These are phyloP conservation scores for Penicillium cinerascens DNA, from an alignment of 495 filamentous ascomycete species.

Conservation along the genomic window DNA sequence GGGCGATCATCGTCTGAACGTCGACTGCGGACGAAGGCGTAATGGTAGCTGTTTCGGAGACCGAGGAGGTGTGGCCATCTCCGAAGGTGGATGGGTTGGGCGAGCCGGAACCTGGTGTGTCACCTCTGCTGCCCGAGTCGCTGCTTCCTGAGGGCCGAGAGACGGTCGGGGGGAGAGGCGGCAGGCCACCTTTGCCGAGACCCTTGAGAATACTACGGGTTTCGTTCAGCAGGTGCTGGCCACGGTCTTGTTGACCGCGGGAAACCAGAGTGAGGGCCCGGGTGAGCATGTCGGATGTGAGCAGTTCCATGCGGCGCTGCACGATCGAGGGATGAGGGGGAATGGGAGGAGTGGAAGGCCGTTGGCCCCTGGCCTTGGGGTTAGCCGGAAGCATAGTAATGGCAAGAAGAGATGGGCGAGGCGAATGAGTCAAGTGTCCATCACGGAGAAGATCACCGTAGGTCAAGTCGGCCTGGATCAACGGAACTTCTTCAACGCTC, in stretches of 20 bases:
- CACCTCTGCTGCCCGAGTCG: constrained; percentile 36
- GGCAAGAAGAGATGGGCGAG: constrained; percentile 86
- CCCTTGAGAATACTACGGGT: constrained; percentile 95
- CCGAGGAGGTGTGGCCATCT: constrained; percentile 37
- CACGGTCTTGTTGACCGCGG: constrained; percentile 87
- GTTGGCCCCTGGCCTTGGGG: constrained; percentile 56
- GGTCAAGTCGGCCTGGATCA: constrained; percentile 91
- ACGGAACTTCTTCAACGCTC: constrained; percentile 90
- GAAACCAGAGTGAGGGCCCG: constrained; percentile 88
- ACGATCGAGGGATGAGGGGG: constrained; percentile 95
- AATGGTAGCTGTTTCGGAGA: constrained; percentile 53
- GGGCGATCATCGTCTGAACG: constrained; percentile 69
- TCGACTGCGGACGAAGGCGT: constrained; percentile 73
- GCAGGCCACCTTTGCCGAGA: constrained; percentile 89
- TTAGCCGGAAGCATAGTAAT: constrained; percentile 95
- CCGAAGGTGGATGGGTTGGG: constrained; percentile 44
- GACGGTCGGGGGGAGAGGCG: constrained; percentile 70
- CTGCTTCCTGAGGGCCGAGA: constrained; percentile 29
- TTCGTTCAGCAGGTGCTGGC: constrained; percentile 85
- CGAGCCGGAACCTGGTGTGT: constrained; percentile 39
- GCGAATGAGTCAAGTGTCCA: constrained; percentile 80
- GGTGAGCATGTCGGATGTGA: constrained; percentile 98
- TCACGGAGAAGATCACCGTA: constrained; percentile 95
- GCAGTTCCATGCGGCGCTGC: constrained; percentile 93
- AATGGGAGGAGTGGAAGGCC: constrained; percentile 73